A percentile compares a stretch with the other conserved stretches of the same genome.
Evolutionary conservation across 2,329 filamentous ascomycete genomes (phyloP).

Genomic region (Verticillium nonalfalfae): DNA sequence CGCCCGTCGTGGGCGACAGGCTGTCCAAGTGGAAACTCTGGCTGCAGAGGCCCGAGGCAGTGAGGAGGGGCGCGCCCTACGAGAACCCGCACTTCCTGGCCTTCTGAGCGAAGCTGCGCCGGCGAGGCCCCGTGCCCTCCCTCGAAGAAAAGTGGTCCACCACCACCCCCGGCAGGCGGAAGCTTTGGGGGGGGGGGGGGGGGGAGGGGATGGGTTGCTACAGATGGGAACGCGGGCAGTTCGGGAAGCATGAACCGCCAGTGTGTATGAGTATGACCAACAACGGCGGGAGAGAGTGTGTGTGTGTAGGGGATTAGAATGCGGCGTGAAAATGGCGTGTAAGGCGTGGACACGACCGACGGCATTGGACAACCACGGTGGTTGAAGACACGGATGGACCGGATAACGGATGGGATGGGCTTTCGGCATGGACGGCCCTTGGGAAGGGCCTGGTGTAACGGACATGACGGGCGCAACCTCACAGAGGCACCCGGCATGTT

Average conservation of each 20-base stretch:
- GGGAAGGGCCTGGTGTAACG: background rate
- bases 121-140: too few species aligned
- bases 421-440: background rate
- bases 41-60: slow-evolving; percentile 24
- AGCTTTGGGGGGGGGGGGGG: too few species aligned
- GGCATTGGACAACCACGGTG: background rate
- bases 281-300: background rate
- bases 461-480: background rate
- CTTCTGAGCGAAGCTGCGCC: slow-evolving; percentile 4
- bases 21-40: slow-evolving; percentile 23
- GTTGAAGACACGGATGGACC: background rate
- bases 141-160: too few species aligned
- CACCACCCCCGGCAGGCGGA: too few species aligned
- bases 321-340: too few species aligned
- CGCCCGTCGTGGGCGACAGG: slow-evolving; percentile 15
- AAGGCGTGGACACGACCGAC: too few species aligned
- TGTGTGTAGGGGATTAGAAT: too few species aligned
- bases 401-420: background rate
- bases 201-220: too few species aligned
- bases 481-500: background rate
- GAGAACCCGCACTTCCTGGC: slow-evolving; percentile 23
- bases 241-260: background rate
- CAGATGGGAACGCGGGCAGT: too few species aligned
- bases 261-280: background rate
- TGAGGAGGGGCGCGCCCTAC: slow-evolving; percentile 14